Base-by-base conservation (phyloP, 768 basidiomycete genomes). In the Tulasnella sp. region DNA sequence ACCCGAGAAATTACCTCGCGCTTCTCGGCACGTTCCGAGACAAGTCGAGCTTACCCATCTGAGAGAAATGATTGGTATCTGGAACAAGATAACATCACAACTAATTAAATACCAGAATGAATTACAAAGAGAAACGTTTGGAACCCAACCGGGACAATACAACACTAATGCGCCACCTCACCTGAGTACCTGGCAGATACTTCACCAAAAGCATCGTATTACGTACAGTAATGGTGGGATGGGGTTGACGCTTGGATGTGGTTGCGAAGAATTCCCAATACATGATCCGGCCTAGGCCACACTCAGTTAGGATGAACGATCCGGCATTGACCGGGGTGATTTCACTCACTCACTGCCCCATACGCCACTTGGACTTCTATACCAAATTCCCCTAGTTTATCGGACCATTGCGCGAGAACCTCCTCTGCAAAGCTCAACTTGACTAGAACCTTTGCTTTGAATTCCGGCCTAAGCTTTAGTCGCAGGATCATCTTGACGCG, bases 401-500 rank as follows among this genome's bases (percentile, higher is more conserved):
- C 34, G 14, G 74, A 58, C 74, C 74, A 75, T 22, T 38, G 39
- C 3, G 37, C 3, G 25, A 75, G 19, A 5, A 36, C 37, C 38
- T 75, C 54, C 36, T 31, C 19, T 5, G 54, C n/a, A n/a, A 75
- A 67, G 11, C n/a, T 75, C 17, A 75, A 75, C 34, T 64, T 37
- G 25, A 75, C 74, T 58, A 75, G 12, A 31, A 68, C 74, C 38
- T 75, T 75, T 14, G 74, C 34, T 34, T 75, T 75, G 74, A 75
- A 49, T 17, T 38, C 36, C 31, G 74, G 74, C 31, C 49, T 6
- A 29, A 64, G 22, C 19, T 67, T 67, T 2, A 58, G 74, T 39
- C 74, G 74, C 36, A 75, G 34, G 9, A 75, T 34, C n/a, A 75
- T 58, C 19, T 31, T 75, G 17, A 67, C 54, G n/a, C n/a, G n/a